Evolutionary conservation across 2,329 filamentous ascomycete species (phyloP), one percentile per base, ranked within the genome.

Genomic region (Acrodontium crateriforme): DNA sequence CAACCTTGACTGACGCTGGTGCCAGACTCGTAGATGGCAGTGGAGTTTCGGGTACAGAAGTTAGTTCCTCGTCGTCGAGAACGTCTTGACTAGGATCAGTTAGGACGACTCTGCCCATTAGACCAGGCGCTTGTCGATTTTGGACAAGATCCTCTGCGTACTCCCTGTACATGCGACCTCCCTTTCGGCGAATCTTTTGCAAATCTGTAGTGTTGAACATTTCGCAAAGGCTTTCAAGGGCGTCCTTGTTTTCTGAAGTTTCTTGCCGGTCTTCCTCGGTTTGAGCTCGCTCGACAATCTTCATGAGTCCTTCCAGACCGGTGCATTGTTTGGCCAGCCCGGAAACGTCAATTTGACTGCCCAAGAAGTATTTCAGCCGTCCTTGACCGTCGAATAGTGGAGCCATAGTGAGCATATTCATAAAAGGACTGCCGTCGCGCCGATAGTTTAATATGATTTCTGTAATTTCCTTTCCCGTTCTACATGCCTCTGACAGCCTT

Each of bases 391-490:
- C 55, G 35, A 54, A 55, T 9, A 59, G 41, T 6, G 55, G 55
- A 4, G 55, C 51, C 6, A 55, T 45, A 40, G 58, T 46, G 15
- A 58, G 45, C 4, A 59, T 44, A 29, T 59, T 59, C 39, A 58
- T 44, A 31, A 59, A 59, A 1, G 54, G 54, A 8, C 48, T 49
- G 7, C 55, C 55, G 28, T 59, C 53, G 34, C 51, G 35, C 20
- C 49, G 42, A 34, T 62, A 62, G 28, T 62, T 62, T 16, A 62
- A 40, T 4, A 62, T 45, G 2, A 54, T 55, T 36, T 62, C 59
- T 30, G 50, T 59, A 26, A 48, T 45, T 30, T 61, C 57, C 39
- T 58, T 48, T 6, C 58, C 59, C 9, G 41, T 40, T 8, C 40
- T 34, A 7, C 60, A 34, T 3, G 52, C 51, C 11, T 53, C 42